These are phyloP conservation scores for Coniosporium apollinis DNA, from an alignment of 495 filamentous ascomycete species.

Conservation along the genomic window DNA sequence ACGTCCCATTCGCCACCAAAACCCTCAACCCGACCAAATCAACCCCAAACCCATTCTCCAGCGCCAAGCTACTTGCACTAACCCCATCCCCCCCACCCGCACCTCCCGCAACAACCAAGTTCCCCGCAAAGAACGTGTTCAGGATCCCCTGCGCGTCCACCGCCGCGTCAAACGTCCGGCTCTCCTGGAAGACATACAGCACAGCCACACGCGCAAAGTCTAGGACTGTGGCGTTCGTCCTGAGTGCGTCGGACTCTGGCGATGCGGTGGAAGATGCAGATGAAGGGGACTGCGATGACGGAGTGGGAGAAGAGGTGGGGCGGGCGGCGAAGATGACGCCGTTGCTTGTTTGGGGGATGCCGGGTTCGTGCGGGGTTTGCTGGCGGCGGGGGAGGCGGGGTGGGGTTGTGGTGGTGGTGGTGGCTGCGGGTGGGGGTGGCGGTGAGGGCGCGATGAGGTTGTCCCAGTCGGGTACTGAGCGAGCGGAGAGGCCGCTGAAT, in stretches of 20 bases:
- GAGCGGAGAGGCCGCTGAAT: conserved; percentile 34
- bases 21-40: too few relatives aligned
- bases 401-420: not conserved
- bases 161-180: conserved; percentile 30
- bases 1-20: too few relatives aligned
- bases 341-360: conserved; percentile 8
- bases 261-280: conserved; percentile 8
- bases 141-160: conserved; percentile 38
- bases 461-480: conserved; percentile 21
- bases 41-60: conserved; percentile 2
- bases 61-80: not conserved
- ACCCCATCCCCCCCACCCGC: too few relatives aligned
- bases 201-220: conserved; percentile 53
- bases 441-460: not conserved
- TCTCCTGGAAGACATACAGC: conserved; percentile 43
- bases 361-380: not conserved
- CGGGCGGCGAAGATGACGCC: conserved; percentile 15
- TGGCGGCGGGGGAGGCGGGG: conserved; percentile 1
- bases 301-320: conserved; percentile 4
- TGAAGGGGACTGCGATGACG: conserved; percentile 2
- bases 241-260: conserved; percentile 4
- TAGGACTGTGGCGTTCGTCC: conserved; percentile 27
- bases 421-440: not conserved
- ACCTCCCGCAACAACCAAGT: not conserved
- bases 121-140: conserved; percentile 33